Conservation (phyloP, 2,329 filamentous ascomycete genomes). For the Paecilomyces variotii region DNA sequence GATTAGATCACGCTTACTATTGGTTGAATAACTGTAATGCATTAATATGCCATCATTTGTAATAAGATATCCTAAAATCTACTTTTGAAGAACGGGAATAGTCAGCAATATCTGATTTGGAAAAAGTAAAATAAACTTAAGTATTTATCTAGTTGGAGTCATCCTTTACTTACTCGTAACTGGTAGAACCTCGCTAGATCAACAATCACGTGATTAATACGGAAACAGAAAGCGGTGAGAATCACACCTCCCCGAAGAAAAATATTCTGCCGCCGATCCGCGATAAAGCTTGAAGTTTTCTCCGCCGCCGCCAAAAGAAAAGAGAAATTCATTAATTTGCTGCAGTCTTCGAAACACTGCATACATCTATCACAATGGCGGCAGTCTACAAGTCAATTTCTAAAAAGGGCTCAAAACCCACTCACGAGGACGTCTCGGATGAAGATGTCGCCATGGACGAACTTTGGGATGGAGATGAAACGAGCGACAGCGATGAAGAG, state of each 20-base stretch:
- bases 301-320: background rate
- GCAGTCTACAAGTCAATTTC: conserved; percentile 68
- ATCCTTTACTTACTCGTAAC: too few species aligned
- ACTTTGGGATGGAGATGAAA: conserved; percentile 28
- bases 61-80: too few species aligned
- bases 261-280: background rate
- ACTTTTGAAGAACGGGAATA: too few species aligned
- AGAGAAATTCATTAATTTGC: background rate
- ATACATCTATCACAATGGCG: conserved; percentile 48
- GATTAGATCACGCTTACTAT: too few species aligned
- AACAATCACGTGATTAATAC: background rate
- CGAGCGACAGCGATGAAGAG: conserved; percentile 20
- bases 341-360: background rate
- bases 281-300: background rate
- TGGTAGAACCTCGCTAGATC: too few species aligned
- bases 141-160: too few species aligned
- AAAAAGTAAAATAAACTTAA: too few species aligned
- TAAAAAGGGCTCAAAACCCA: conserved; percentile 43
- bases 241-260: background rate
- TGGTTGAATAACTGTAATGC: too few species aligned
- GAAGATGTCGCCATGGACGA: conserved; percentile 32
- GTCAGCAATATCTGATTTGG: too few species aligned
- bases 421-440: conserved; percentile 43
- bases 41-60: too few species aligned
- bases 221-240: background rate